Conservation (phyloP, 148 eudicot genomes). For the Chenopodium berlandieri region DNA sequence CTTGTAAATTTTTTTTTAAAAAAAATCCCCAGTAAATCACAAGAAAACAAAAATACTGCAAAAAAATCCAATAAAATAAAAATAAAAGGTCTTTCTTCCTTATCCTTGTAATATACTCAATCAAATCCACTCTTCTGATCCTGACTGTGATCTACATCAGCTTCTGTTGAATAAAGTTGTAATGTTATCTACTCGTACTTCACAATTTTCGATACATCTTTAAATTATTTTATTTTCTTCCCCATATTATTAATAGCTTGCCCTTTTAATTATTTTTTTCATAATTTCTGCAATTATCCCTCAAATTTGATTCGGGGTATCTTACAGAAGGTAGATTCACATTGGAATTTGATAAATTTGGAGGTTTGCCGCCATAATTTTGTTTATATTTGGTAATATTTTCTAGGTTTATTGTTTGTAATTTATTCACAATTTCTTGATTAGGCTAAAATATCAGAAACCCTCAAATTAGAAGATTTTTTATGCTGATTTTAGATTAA, state of each 20-base stretch:
- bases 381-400: neutral
- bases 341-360: neutral
- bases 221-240: neutral
- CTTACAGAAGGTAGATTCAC: neutral
- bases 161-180: neutral
- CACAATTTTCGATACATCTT: conserved; percentile 1
- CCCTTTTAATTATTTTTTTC: no score
- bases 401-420: neutral
- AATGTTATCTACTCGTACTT: conserved; percentile 19
- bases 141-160: conserved; percentile 26
- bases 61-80: neutral
- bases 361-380: conserved; percentile 15
- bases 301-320: conserved; percentile 5
- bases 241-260: no score
- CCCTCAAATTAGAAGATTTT: neutral
- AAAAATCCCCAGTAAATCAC: neutral
- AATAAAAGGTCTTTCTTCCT: neutral
- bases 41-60: neutral
- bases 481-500: neutral
- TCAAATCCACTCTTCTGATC: conserved; percentile 19
- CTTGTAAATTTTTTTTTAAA: no score
- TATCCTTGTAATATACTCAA: conserved; percentile 31
- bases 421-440: neutral
- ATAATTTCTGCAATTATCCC: neutral
- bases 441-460: neutral